phyloP scores from a whole-genome alignment of 805 yeast genomes.

The Candida koratica region DNA sequence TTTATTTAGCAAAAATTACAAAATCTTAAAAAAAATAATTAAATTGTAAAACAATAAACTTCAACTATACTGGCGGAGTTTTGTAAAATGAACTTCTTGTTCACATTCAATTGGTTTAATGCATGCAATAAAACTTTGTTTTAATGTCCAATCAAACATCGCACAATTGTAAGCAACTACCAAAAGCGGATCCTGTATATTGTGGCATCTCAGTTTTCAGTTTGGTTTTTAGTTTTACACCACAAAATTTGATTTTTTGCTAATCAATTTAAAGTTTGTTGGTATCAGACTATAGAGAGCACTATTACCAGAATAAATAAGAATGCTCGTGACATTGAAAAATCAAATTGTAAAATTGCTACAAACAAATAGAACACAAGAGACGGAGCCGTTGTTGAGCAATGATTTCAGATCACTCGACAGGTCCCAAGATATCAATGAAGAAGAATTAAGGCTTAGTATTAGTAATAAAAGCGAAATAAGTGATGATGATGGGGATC shows the following conservation, averaged over 20 bases:
- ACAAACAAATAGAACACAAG: slow-evolving; percentile 23
- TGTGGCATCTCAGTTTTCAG: slow-evolving; percentile 1
- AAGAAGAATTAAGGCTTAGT: slow-evolving; percentile 32
- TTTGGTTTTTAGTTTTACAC: neutral
- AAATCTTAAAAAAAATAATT: too few relatives aligned
- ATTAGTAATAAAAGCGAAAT: slow-evolving; percentile 16
- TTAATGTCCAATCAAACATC: slow-evolving; percentile 2
- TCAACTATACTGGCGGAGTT: too few relatives aligned
- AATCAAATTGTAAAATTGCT: slow-evolving; percentile 31
- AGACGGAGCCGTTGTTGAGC: slow-evolving; percentile 25
- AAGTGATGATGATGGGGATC: slow-evolving; percentile 24
- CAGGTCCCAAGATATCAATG: slow-evolving; percentile 32
- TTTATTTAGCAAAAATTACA: too few relatives aligned
- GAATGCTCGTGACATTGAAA: slow-evolving; percentile 32
- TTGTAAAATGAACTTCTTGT: too few relatives aligned
- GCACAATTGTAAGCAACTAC: slow-evolving; percentile 4
- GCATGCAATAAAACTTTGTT: too few relatives aligned
- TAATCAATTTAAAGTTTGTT: too few relatives aligned
- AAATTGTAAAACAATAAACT: too few relatives aligned
- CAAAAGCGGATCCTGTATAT: slow-evolving; percentile 1
- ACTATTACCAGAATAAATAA: too few relatives aligned
- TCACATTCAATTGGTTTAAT: too few relatives aligned
- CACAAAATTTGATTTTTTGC: too few relatives aligned
- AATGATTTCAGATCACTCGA: slow-evolving; percentile 40
- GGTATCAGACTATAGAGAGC: too few relatives aligned